Evolutionary conservation across 2,329 filamentous ascomycete genomes (phyloP).

Genomic region (Diplodia sapinea): DNA sequence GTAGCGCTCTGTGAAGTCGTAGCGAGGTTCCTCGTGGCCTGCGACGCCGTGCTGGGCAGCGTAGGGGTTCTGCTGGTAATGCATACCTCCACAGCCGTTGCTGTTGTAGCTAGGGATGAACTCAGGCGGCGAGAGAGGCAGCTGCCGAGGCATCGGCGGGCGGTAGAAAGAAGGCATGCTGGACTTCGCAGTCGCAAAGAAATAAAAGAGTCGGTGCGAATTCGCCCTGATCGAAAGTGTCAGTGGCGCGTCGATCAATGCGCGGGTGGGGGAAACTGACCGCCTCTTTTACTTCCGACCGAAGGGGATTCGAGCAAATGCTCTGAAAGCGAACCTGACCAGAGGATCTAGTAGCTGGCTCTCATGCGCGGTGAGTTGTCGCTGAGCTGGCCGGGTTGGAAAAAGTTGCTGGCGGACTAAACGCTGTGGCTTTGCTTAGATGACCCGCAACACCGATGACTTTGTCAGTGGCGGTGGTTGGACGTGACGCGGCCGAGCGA

Average conservation of each 20-base stretch:
- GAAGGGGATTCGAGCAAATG: slow-evolving; percentile 43
- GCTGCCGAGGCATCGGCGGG: slow-evolving; percentile 50
- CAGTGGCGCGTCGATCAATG: slow-evolving; percentile 8
- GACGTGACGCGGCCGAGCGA: not conserved
- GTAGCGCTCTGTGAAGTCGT: slow-evolving; percentile 55
- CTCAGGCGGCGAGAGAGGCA: slow-evolving; percentile 58
- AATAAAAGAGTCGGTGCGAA: slow-evolving; percentile 52
- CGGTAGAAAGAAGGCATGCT: slow-evolving; percentile 59
- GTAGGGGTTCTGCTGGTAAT: slow-evolving; percentile 52
- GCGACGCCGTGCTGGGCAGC: slow-evolving; percentile 47
- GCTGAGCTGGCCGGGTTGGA: not conserved
- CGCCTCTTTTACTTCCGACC: slow-evolving; percentile 48
- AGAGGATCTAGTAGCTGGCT: slow-evolving; percentile 41
- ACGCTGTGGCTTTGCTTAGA: not conserved
- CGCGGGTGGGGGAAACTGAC: slow-evolving; percentile 38
- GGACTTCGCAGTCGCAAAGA: slow-evolving; percentile 41
- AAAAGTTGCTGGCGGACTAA: not conserved
- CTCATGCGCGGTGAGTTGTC: slow-evolving; percentile 44
- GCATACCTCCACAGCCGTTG: slow-evolving; percentile 53
- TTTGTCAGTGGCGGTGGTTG: slow-evolving; percentile 1
- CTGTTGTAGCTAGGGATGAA: slow-evolving; percentile 51
- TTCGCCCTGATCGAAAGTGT: slow-evolving; percentile 40
- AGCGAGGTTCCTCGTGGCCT: slow-evolving; percentile 52
- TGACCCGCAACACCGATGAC: not conserved
- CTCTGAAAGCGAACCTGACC: slow-evolving; percentile 43